Conservation (phyloP, 345 rosid species). For the Noccaea caerulescens region DNA sequence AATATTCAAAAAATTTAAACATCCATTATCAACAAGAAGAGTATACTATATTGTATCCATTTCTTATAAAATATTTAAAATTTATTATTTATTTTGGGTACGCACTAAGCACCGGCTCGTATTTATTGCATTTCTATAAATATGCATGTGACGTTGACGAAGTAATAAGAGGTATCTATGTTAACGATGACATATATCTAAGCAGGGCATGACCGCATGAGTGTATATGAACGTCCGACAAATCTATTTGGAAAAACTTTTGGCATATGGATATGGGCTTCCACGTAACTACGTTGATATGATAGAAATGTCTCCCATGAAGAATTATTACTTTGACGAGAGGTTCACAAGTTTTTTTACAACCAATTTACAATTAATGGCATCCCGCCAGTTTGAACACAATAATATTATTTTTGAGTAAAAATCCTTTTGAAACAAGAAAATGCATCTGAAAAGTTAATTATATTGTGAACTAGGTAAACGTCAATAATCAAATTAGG, state of each 20-base stretch:
- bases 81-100: constrained; percentile 6
- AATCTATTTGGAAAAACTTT: background rate
- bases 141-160: constrained; percentile 30
- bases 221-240: background rate
- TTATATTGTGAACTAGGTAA: background rate
- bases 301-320: background rate
- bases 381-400: too few relatives aligned
- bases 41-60: background rate
- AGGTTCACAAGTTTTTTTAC: background rate
- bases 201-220: background rate
- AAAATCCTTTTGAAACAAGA: background rate
- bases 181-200: constrained; percentile 1
- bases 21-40: background rate
- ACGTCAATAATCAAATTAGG: background rate
- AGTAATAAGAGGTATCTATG: background rate
- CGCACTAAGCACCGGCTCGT: constrained; percentile 23
- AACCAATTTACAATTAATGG: background rate
- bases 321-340: constrained; percentile 15
- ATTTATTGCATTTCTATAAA: constrained; percentile 31
- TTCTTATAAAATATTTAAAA: background rate
- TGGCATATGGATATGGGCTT: background rate
- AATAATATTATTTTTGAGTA: too few relatives aligned
- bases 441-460: constrained; percentile 3
- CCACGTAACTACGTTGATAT: constrained; percentile 9
- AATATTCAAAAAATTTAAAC: background rate